A percentile compares a stretch with the other conserved stretches of the same genome.
Evolutionary conservation across 495 filamentous ascomycete species (phyloP).

Genomic region (Terfezia claveryi): DNA sequence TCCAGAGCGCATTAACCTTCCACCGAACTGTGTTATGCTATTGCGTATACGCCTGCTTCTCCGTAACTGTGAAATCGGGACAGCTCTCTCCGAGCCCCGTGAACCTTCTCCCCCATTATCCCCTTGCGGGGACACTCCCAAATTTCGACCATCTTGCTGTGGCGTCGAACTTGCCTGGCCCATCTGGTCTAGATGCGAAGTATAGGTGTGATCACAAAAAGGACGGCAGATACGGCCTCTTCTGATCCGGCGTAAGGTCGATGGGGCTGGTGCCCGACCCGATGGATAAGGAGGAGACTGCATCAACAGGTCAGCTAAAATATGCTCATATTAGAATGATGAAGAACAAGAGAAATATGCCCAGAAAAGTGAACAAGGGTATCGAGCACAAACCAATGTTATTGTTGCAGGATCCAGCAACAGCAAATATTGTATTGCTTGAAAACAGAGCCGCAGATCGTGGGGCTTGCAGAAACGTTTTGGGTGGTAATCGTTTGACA

Average conservation of each 20-base stretch:
- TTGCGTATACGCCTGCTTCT: constrained; percentile 16
- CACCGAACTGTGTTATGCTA: constrained; percentile 12
- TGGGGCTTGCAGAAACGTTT: no score
- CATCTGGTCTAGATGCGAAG: constrained; percentile 14
- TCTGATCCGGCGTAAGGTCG: not conserved
- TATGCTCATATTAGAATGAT: not conserved
- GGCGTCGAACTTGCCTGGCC: constrained; percentile 21
- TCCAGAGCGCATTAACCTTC: constrained; percentile 10
- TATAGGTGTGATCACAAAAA: not conserved
- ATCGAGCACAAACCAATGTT: no score
- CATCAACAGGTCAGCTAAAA: not conserved
- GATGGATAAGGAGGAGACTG: not conserved
- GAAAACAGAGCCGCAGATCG: no score
- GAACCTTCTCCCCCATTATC: constrained; percentile 2
- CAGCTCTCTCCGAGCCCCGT: constrained; percentile 3
- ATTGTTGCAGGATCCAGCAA: no score
- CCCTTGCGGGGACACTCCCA: constrained; percentile 1
- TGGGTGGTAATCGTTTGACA: no score
- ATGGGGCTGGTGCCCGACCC: not conserved
- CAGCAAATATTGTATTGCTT: no score
- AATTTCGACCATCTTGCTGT: constrained; percentile 9
- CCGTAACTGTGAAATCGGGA: constrained; percentile 9
- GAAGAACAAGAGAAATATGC: not conserved
- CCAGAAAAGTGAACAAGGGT: no score
- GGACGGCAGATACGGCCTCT: not conserved